A percentile compares a stretch with the other conserved stretches of the same genome.
Evolutionary conservation across 164 flowering plant genomes (phyloP).

Genomic region (Litsea cubeba): DNA sequence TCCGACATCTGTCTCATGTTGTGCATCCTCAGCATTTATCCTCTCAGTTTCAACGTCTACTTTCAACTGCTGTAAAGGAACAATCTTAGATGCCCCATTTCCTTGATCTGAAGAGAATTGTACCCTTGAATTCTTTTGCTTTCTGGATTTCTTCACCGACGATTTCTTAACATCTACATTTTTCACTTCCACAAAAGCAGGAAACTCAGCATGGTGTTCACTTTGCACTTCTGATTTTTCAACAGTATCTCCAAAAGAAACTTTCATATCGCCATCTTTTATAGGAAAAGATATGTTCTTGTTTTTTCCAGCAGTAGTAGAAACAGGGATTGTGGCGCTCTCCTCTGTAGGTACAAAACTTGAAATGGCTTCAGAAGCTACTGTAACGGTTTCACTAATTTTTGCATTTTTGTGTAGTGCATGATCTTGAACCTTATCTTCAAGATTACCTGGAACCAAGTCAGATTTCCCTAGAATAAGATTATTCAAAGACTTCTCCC

Average conservation of each 20-base stretch:
- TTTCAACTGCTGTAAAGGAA: slow-evolving; percentile 30
- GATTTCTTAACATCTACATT: slow-evolving; percentile 48
- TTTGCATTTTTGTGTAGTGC: slow-evolving; percentile 6
- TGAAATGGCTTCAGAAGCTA: background rate
- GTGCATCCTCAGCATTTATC: slow-evolving; percentile 7
- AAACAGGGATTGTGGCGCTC: slow-evolving; percentile 8
- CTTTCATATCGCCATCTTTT: slow-evolving; percentile 13
- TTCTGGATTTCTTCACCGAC: slow-evolving; percentile 79
- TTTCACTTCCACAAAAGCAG: slow-evolving; percentile 31
- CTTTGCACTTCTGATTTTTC: slow-evolving; percentile 28
- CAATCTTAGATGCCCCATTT: slow-evolving; percentile 35
- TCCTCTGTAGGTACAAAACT: slow-evolving; percentile 5
- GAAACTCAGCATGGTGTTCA: slow-evolving; percentile 23
- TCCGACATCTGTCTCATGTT: slow-evolving; percentile 14
- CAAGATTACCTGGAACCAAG: slow-evolving; percentile 12
- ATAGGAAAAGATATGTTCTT: slow-evolving; percentile 12
- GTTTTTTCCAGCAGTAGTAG: slow-evolving; percentile 3
- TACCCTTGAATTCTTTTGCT: slow-evolving; percentile 64
- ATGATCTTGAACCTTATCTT: slow-evolving; percentile 16
- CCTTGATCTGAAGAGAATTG: slow-evolving; percentile 39
- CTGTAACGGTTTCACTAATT: slow-evolving; percentile 11
- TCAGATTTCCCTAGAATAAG: slow-evolving; percentile 14
- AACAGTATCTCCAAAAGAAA: slow-evolving; percentile 11
- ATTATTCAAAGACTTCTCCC: slow-evolving; percentile 19
- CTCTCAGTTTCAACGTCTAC: slow-evolving; percentile 28